Conservation (phyloP, 805 yeast species). For the Scheffersomyces stipitis region DNA sequence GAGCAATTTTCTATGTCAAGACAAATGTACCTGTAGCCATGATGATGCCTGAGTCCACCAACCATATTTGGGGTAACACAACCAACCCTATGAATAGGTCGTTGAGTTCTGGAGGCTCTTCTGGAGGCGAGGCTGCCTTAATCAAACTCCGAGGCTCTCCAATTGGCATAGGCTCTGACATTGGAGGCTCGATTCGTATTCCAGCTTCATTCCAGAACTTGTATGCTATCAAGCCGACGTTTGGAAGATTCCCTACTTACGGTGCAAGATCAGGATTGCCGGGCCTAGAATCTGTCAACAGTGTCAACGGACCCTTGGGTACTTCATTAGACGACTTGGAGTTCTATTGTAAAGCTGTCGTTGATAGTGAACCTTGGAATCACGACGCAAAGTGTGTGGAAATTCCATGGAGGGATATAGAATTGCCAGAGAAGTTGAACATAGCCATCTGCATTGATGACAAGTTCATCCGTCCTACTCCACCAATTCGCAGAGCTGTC, state of each 20-base stretch:
- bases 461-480: constrained; percentile 50
- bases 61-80: constrained; percentile 47
- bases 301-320: constrained; percentile 52
- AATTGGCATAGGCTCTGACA: constrained; percentile 55
- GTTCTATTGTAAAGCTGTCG: constrained; percentile 35
- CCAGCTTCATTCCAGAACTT: constrained; percentile 46
- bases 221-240: constrained; percentile 45
- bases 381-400: constrained; percentile 52
- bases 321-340: constrained; percentile 38
- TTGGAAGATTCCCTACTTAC: constrained; percentile 43
- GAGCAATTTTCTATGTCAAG: constrained; percentile 56
- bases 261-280: constrained; percentile 31
- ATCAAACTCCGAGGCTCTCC: constrained; percentile 45
- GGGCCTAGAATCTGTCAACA: constrained; percentile 37
- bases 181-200: constrained; percentile 51
- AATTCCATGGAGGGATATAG: constrained; percentile 46
- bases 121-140: constrained; percentile 56
- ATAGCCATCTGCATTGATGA: constrained; percentile 47
- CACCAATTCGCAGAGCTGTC: constrained; percentile 53
- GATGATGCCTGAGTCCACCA: constrained; percentile 49
- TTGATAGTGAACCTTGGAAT: constrained; percentile 44
- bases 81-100: constrained; percentile 44
- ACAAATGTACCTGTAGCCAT: constrained; percentile 54
- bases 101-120: constrained; percentile 52
- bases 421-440: constrained; percentile 37